Evolutionary conservation across 1,284 basidiomycete species (phyloP).

Genomic region (Pseudozyma sp.): DNA sequence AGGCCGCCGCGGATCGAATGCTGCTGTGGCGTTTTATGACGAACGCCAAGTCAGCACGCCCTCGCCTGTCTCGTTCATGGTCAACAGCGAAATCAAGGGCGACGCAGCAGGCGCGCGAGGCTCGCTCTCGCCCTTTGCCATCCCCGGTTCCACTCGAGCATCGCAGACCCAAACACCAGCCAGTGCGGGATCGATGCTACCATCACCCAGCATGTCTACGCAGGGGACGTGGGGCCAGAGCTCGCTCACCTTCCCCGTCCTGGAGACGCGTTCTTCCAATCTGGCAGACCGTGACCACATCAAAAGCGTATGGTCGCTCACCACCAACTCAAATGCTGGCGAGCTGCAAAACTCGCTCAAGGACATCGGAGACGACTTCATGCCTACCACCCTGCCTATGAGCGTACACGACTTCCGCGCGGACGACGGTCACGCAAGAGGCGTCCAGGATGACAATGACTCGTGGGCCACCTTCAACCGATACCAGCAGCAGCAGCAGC

Average conservation of each 20-base stretch:
- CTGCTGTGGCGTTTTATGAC: conserved; percentile 52
- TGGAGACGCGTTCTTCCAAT: conserved; percentile 42
- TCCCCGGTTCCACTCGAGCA: conserved; percentile 31
- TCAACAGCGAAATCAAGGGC: conserved; percentile 60
- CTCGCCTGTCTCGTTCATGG: conserved; percentile 64
- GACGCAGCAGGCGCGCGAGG: conserved; percentile 25
- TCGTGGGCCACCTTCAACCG: conserved; percentile 35
- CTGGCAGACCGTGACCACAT: conserved; percentile 52
- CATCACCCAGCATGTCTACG: conserved; percentile 52
- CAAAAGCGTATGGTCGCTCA: conserved; percentile 61
- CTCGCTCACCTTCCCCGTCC: conserved; percentile 55
- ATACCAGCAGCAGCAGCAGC: conserved; percentile 28
- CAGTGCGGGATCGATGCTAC: conserved; percentile 45
- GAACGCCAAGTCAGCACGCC: conserved; percentile 44
- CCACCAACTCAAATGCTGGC: conserved; percentile 43
- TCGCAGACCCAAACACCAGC: conserved; percentile 47
- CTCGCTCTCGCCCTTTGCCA: conserved; percentile 35
- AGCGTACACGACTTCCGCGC: conserved; percentile 54
- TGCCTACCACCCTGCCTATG: conserved; percentile 54
- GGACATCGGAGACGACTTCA: conserved; percentile 59
- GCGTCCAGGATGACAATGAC: conserved; percentile 14
- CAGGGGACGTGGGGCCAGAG: conserved; percentile 57
- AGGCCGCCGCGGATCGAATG: conserved; percentile 41
- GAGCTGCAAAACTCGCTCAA: conserved; percentile 59
- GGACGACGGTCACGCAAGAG: conserved; percentile 23